Evolutionary conservation across 768 basidiomycete species (phyloP).

Genomic region (Cystofilobasidium ferigula): DNA sequence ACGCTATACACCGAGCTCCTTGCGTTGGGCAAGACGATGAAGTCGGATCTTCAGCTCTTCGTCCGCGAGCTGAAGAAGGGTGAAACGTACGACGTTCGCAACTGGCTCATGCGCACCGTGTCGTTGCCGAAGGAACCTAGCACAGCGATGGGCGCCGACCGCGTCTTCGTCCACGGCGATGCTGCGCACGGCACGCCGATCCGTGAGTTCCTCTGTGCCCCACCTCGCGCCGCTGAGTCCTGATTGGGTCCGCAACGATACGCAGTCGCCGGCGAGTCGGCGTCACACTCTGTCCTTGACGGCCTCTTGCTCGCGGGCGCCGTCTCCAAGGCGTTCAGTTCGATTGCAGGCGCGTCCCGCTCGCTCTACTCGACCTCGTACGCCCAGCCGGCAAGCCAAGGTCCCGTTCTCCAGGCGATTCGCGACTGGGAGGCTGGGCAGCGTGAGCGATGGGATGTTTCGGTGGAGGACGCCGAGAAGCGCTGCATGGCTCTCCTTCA

Average conservation of each 20-base stretch:
- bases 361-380: neutral
- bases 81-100: neutral
- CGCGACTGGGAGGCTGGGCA: neutral
- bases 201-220: neutral
- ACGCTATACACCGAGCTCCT: constrained; percentile 11
- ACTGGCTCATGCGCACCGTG: constrained; percentile 21
- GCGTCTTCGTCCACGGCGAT: constrained; percentile 20
- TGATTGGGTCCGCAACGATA: neutral
- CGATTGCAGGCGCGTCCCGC: neutral
- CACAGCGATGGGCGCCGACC: neutral
- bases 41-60: neutral
- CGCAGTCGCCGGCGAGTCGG: neutral
- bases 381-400: neutral
- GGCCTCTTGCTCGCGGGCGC: neutral
- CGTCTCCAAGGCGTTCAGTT: neutral
- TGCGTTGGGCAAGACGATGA: neutral
- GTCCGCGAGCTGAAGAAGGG: neutral
- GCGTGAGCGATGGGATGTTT: neutral
- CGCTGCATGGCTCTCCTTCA: neutral
- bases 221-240: no score
- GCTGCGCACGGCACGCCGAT: constrained; percentile 21
- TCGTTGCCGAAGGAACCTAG: neutral
- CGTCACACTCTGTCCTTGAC: neutral
- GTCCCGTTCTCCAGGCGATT: neutral
- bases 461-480: neutral